Evolutionary conservation across 345 rosid species (phyloP).

Genomic region (Salix udensis): DNA sequence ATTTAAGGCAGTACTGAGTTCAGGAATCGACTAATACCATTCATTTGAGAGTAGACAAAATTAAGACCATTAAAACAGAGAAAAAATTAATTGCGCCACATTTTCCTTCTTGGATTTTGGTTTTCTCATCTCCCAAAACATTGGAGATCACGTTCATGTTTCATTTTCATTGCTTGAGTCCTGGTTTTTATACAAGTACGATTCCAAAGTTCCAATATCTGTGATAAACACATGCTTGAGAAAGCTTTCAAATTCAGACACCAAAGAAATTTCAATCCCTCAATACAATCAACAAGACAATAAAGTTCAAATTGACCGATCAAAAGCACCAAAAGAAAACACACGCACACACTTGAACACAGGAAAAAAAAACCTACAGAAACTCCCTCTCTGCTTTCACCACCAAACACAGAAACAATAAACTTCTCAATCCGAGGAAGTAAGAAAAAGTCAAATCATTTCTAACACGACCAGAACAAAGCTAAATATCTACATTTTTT

Average conservation of each 20-base stretch:
- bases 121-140: background rate
- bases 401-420: background rate
- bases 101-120: background rate
- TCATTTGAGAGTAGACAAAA: background rate
- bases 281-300: background rate
- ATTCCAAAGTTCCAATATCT: background rate
- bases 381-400: background rate
- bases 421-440: background rate
- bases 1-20: background rate
- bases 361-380: background rate
- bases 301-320: background rate
- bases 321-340: slow-evolving; percentile 5
- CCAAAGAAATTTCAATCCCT: background rate
- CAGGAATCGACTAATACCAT: background rate
- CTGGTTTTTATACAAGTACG: background rate
- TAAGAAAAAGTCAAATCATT: background rate
- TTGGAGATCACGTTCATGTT: background rate
- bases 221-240: background rate
- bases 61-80: background rate
- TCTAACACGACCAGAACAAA: background rate
- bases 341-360: background rate
- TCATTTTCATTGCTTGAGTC: background rate
- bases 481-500: background rate
- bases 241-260: background rate
- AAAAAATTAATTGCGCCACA: background rate